Conservation (phyloP, 352 stramenopile genomes). For the Globisporangium mamillatum region DNA sequence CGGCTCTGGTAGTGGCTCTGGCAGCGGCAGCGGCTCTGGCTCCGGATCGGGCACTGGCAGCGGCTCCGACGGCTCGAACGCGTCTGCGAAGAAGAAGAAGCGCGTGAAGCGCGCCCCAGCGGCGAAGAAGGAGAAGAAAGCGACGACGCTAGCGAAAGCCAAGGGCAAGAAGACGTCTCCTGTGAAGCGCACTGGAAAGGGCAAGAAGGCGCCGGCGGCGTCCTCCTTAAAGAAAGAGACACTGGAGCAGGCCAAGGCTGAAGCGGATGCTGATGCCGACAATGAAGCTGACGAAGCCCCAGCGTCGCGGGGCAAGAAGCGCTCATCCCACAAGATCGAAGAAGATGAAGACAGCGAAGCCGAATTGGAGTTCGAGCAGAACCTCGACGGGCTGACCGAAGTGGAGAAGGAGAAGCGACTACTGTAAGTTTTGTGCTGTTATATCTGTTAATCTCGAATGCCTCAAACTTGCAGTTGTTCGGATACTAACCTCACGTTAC, state of each 20-base stretch:
- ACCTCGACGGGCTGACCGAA: constrained; percentile 64
- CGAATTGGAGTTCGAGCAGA: constrained; percentile 46
- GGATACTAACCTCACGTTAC: too few species aligned
- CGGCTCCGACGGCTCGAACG: constrained; percentile 26
- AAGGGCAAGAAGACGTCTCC: constrained; percentile 32
- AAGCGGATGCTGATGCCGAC: constrained; percentile 56
- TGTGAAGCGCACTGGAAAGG: constrained; percentile 13
- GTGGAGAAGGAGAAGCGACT: constrained; percentile 87
- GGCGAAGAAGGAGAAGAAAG: constrained; percentile 37
- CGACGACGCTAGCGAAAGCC: constrained; percentile 22
- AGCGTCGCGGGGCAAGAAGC: constrained; percentile 31
- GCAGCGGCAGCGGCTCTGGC: neutral
- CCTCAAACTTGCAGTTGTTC: neutral
- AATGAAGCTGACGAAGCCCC: constrained; percentile 47
- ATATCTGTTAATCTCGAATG: too few species aligned
- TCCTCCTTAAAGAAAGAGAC: constrained; percentile 30
- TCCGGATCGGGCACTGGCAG: constrained; percentile 27
- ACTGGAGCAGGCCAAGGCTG: constrained; percentile 34
- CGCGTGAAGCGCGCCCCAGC: constrained; percentile 35
- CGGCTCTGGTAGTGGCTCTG: neutral
- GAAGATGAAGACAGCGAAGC: constrained; percentile 50
- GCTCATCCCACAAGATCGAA: constrained; percentile 35
- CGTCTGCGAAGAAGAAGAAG: constrained; percentile 44
- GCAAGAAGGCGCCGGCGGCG: constrained; percentile 19
- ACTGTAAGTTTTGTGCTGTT: constrained; percentile 33